Evolutionary conservation across 805 yeast species (phyloP).

Genomic region (Nadsonia fulvescens): DNA sequence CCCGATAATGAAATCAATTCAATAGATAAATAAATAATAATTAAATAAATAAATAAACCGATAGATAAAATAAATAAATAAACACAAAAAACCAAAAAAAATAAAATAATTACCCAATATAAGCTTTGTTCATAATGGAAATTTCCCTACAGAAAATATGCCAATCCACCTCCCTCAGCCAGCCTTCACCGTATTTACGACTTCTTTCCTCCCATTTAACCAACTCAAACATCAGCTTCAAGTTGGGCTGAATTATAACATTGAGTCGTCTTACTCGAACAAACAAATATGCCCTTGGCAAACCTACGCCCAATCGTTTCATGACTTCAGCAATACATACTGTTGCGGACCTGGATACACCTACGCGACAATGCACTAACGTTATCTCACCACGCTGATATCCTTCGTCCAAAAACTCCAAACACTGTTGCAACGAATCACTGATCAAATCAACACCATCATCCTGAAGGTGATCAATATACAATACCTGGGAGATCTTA

Average conservation of each 20-base stretch:
- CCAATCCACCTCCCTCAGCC: constrained; percentile 68
- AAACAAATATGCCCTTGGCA: constrained; percentile 67
- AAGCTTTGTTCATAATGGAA: constrained; percentile 54
- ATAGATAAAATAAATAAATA: constrained; percentile 3
- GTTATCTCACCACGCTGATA: constrained; percentile 27
- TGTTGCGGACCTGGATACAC: constrained; percentile 88
- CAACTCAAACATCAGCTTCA: constrained; percentile 80
- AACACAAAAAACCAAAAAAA: constrained; percentile 1
- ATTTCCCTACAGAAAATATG: constrained; percentile 70
- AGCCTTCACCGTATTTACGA: constrained; percentile 12
- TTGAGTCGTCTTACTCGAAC: constrained; percentile 83
- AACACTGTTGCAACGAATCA: constrained; percentile 39
- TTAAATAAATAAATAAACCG: constrained; percentile 3
- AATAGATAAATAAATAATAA: constrained; percentile 5
- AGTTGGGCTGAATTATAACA: constrained; percentile 85
- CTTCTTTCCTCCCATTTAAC: constrained; percentile 44
- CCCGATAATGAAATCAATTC: constrained; percentile 1
- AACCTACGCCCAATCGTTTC: constrained; percentile 46
- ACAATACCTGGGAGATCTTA: constrained; percentile 31
- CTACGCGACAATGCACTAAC: constrained; percentile 86
- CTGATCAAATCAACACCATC: constrained; percentile 77
- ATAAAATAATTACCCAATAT: constrained; percentile 19
- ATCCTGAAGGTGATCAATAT: constrained; percentile 62
- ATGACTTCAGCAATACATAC: constrained; percentile 91
- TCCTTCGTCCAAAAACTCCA: constrained; percentile 46